Base-by-base conservation (phyloP, 202 grass and related monocot species). In the Saccharum hybrid region DNA sequence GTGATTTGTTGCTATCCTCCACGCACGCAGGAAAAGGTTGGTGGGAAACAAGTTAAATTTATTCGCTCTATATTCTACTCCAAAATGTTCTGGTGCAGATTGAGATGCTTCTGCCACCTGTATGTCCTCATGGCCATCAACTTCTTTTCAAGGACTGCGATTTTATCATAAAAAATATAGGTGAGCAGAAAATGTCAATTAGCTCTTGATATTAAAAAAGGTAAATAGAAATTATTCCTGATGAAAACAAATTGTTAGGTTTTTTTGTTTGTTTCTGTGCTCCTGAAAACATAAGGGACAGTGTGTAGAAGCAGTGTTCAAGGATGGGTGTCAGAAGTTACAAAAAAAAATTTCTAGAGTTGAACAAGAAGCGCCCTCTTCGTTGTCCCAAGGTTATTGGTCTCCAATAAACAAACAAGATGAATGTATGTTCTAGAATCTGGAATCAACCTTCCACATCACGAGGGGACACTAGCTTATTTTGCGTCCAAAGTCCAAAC, bases 1-100 rank as follows among this genome's bases (percentile, higher is more conserved):
- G 70, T 77, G 70, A 26, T 56, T 83, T 80, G 84, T 86, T 80
- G 74, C 80, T 80, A 65, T 83, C 75, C 75, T 80, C 80, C 84
- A 83, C 88, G 41, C 22, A n/a, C 41, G 74, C 68, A 80, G 68
- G 80, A 87, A 74, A 39, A 31, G 13, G 80, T 87, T 76, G 80
- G 84, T 83, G 75, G 33, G 66, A 48, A 54, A 71, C 64, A 66
- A 87, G 64, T 68, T 45, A 19, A 30, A 15, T n/a, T 16, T 49
- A 40, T 33, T 40, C 11, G 2, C 68, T 69, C 0, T 34, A 40
- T 66, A 31, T 43, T 28, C 8, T 51, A 64, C 63, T 56, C 56
- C 19, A 70, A 42, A 62, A 68, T 62, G 12, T 41, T 23, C 6
- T 65, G 40, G 75, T 76, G 52, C 19, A 64, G 1, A 57, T 61